Evolutionary conservation across 2,329 filamentous ascomycete species (phyloP), one percentile per base, ranked within the genome.

Genomic region (Westerdykella sp.): DNA sequence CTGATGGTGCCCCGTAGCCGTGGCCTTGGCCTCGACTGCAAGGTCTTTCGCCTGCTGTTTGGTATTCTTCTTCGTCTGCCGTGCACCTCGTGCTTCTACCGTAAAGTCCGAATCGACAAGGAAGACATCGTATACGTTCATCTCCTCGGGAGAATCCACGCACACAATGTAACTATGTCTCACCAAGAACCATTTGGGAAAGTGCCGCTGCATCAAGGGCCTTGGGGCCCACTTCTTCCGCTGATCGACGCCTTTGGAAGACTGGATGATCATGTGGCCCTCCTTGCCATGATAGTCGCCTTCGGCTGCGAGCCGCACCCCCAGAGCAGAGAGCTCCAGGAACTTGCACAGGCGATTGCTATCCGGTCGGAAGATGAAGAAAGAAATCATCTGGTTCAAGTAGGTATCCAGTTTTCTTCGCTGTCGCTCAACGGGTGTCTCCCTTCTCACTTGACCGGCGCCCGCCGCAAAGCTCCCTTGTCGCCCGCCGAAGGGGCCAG

Each of bases 61-160:
- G 46, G 70, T 68, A 34, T 65, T 80, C 67, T 89, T 89, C n/a
- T 15, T 18, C 16, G n/a, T 5, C 32, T 18, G n/a, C 32, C n/a
- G n/a, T 14, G n/a, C 32, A 9, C 16, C 16, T 18, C 16, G n/a
- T 43, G 85, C 81, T 49, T 89, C 82, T 39, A 96, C 82, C 41
- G 79, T 76, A 68, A 98, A 98, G 56, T 86, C 84, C 1, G 85
- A 78, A 62, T 98, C 93, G 21, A 97, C 87, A n/a, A 98, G 76
- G 66, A 96, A 97, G 16, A 98, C 93, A 68, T 98, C 94, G 64
- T 95, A 96, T 28, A 97, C 94, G 59, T 95, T 91, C 85, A 97
- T 95, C 56, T 95, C 95, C 65, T 97, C 91, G 0, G 93, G 93
- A 0, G 93, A 96, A 63, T 97, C 91, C n/a, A 97, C 90, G 55